These are phyloP conservation scores for Suillus variegatus DNA, from an alignment of 768 basidiomycete genomes.

Conservation along the genomic window DNA sequence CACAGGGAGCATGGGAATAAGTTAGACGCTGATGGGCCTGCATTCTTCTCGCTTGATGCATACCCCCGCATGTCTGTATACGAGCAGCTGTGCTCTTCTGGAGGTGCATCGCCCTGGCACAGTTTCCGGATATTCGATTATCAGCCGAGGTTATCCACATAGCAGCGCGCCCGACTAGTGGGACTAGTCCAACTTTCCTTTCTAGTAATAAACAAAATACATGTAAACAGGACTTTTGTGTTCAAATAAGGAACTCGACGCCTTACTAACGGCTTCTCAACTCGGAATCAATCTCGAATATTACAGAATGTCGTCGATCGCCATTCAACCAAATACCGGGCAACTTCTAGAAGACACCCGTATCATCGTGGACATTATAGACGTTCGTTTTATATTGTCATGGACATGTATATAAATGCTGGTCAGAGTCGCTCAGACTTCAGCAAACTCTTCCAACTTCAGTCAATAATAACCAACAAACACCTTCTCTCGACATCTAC, in stretches of 20 bases:
- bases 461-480: neutral
- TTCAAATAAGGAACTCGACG: neutral
- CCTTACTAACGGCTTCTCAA: neutral
- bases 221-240: neutral
- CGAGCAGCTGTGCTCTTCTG: no score
- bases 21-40: no score
- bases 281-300: neutral
- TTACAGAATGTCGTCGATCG: neutral
- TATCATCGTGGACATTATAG: neutral
- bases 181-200: neutral
- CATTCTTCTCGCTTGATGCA: no score
- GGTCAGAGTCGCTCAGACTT: neutral
- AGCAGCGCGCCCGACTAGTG: no score
- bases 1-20: no score
- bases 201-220: neutral
- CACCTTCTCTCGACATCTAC: neutral
- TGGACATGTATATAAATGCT: neutral
- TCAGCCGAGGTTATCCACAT: no score
- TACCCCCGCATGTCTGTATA: no score
- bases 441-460: neutral
- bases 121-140: no score
- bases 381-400: neutral
- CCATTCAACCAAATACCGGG: neutral
- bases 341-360: neutral
- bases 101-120: no score